Percentiles rank a stretch among this genome's conserved stretches.
Conservation (phyloP, 805 yeast genomes). For the Saturnispora besseyi region DNA sequence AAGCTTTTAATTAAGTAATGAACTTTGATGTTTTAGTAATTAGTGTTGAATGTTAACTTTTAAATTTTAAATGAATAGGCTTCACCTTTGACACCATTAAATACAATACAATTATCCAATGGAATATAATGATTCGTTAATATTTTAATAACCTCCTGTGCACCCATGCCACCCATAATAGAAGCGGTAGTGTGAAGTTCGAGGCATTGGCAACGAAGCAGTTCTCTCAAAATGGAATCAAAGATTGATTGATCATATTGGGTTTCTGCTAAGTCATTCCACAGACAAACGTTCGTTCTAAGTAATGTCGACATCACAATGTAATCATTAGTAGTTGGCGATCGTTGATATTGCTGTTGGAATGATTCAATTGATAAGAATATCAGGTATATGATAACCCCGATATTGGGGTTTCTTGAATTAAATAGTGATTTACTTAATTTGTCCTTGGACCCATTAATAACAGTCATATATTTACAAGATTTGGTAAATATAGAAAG, state of each 20-base stretch:
- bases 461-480: constrained; percentile 40
- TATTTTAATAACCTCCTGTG: constrained; percentile 74
- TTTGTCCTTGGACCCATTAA: constrained; percentile 6
- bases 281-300: constrained; percentile 21
- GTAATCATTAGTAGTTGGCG: constrained; percentile 16
- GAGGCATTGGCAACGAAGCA: constrained; percentile 32
- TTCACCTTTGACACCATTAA: constrained; percentile 58
- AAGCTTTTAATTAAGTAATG: too few relatives aligned
- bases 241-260: constrained; percentile 12
- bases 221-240: constrained; percentile 32
- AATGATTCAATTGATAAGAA: constrained; percentile 29
- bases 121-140: constrained; percentile 78
- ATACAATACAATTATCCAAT: constrained; percentile 56
- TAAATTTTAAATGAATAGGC: constrained; percentile 19
- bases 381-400: constrained; percentile 32
- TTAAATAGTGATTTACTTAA: background rate
- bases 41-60: background rate
- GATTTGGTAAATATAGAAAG: constrained; percentile 53
- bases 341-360: constrained; percentile 18
- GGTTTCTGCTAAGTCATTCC: background rate
- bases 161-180: constrained; percentile 74
- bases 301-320: constrained; percentile 18
- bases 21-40: too few relatives aligned
- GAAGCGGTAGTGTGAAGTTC: constrained; percentile 55
- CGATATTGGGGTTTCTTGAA: background rate